phyloP scores from a whole-genome alignment of 805 yeast species.

The Huiozyma naganishii region DNA sequence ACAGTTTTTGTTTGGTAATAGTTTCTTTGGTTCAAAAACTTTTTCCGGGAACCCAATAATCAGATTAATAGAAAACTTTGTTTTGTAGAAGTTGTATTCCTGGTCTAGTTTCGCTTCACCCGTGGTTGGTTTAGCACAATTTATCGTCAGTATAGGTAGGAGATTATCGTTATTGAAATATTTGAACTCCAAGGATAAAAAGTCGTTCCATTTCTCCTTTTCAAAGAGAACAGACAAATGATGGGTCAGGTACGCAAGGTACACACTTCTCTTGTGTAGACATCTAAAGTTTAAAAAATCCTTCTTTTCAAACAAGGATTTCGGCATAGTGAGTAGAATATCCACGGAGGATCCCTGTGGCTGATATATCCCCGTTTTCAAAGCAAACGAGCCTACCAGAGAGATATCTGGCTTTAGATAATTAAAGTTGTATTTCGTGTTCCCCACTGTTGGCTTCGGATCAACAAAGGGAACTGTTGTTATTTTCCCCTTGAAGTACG shows the following conservation, averaged over 20 bases:
- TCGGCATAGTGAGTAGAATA: conserved; percentile 75
- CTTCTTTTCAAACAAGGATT: conserved; percentile 61
- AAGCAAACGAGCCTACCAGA: conserved; percentile 80
- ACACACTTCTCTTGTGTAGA: conserved; percentile 80
- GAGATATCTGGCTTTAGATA: conserved; percentile 65
- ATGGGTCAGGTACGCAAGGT: conserved; percentile 67
- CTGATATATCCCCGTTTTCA: conserved; percentile 65
- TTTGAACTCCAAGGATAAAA: conserved; percentile 46
- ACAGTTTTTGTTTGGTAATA: conserved; percentile 72
- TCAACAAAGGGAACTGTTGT: conserved; percentile 78
- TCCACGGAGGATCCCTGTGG: conserved; percentile 65
- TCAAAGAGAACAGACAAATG: conserved; percentile 44
- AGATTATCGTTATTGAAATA: conserved; percentile 67
- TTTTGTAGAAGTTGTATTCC: conserved; percentile 51
- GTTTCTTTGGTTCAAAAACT: conserved; percentile 61
- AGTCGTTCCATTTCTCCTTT: conserved; percentile 38
- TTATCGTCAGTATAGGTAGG: conserved; percentile 62
- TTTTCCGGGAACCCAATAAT: conserved; percentile 65
- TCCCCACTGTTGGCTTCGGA: conserved; percentile 58
- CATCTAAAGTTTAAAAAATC: conserved; percentile 88
- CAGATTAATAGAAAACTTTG: conserved; percentile 62
- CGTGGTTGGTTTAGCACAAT: conserved; percentile 27
- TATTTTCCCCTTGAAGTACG: conserved; percentile 38
- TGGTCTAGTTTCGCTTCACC: conserved; percentile 5
- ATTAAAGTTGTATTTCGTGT: conserved; percentile 59